Conservation (phyloP, 306 rosid genomes). For the Herpetospermum pedunculosum region DNA sequence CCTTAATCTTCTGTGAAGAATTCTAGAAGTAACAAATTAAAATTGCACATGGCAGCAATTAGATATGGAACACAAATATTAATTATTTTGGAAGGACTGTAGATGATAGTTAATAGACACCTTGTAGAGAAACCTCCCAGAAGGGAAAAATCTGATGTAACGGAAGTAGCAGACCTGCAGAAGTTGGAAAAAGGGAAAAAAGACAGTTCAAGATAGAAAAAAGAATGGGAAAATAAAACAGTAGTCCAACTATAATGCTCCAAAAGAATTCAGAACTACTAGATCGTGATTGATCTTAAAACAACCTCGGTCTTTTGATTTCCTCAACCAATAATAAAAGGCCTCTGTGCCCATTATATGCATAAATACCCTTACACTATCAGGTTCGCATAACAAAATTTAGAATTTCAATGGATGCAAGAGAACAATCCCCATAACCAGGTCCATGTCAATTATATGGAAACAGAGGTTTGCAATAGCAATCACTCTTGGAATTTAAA, state of each 20-base stretch:
- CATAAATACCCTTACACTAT: not conserved
- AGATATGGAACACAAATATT: conserved; percentile 3
- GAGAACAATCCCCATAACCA: not conserved
- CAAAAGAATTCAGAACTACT: not conserved
- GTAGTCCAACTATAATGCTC: not conserved
- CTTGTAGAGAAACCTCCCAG: conserved; percentile 90
- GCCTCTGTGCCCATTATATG: not conserved
- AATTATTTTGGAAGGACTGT: not conserved
- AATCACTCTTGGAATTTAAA: not conserved
- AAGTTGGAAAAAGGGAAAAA: not conserved
- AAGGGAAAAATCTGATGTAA: conserved; percentile 74
- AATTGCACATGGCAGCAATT: conserved; percentile 10
- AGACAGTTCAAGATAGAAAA: not conserved
- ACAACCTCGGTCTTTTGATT: not conserved
- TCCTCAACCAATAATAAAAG: not conserved
- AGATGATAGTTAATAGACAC: conserved; percentile 24
- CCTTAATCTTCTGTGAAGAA: conserved; percentile 81
- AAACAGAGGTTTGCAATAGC: not conserved
- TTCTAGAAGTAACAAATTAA: conserved; percentile 37
- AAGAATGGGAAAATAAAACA: not conserved
- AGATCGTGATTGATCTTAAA: not conserved
- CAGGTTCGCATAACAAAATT: not conserved
- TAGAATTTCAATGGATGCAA: not conserved
- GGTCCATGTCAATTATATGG: not conserved
- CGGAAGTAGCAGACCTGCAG: conserved; percentile 91